Conservation (phyloP, 2,329 filamentous ascomycete species). For the Westerdykella sp. region DNA sequence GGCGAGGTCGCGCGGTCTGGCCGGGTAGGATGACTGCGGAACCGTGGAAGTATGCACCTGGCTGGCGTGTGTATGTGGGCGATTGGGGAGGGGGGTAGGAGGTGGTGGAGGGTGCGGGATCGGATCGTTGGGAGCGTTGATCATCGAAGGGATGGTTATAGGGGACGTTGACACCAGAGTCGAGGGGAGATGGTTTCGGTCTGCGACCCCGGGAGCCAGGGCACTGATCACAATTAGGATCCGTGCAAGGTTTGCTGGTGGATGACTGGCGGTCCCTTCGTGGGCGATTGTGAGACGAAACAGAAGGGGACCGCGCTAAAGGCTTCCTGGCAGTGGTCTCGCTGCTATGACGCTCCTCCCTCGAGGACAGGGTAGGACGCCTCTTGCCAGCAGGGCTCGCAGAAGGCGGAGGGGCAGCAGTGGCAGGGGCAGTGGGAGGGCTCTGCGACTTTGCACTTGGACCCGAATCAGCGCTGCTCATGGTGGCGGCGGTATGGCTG, state of each 20-base stretch:
- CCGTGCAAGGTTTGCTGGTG: slow-evolving; percentile 21
- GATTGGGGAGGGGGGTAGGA: slow-evolving; percentile 17
- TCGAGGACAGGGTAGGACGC: slow-evolving; percentile 12
- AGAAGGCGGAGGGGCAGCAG: slow-evolving; percentile 11
- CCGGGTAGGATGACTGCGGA: slow-evolving; percentile 25
- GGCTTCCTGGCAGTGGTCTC: slow-evolving; percentile 21
- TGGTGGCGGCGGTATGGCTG: slow-evolving; percentile 51
- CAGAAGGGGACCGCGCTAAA: slow-evolving; percentile 19
- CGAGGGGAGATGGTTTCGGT: slow-evolving; percentile 15
- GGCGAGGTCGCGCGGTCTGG: slow-evolving; percentile 15
- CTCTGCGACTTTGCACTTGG: slow-evolving; percentile 35
- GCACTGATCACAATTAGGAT: slow-evolving; percentile 27
- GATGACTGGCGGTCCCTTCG: slow-evolving; percentile 4
- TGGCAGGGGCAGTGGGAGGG: slow-evolving; percentile 17
- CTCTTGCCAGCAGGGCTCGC: slow-evolving; percentile 15
- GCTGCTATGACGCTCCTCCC: slow-evolving; percentile 5
- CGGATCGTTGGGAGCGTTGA: slow-evolving; percentile 26
- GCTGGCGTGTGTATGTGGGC: slow-evolving; percentile 21
- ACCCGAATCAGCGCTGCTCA: slow-evolving; percentile 48
- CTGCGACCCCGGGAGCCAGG: slow-evolving; percentile 10
- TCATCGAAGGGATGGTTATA: slow-evolving; percentile 15
- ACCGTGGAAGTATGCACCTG: slow-evolving; percentile 18
- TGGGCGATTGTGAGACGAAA: slow-evolving; percentile 15
- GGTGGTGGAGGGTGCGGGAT: slow-evolving; percentile 20
- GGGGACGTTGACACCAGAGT: slow-evolving; percentile 26